Conservation (phyloP, 208 protist species). For the Acanthamoeba divionensis region DNA sequence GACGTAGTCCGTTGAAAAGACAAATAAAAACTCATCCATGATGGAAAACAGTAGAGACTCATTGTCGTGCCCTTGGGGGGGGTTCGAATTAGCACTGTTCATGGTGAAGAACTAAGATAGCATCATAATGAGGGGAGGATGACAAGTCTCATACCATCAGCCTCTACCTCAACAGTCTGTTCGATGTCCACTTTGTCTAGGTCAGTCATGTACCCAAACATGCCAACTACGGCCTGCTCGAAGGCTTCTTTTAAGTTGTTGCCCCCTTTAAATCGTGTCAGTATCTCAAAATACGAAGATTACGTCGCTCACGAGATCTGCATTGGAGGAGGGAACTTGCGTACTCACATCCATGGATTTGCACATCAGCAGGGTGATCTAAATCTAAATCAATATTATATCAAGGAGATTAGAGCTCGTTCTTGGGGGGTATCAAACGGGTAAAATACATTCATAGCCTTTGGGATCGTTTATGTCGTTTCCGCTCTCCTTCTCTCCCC, state of each 20-base stretch:
- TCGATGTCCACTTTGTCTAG: slow-evolving; percentile 15
- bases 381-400: neutral
- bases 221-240: slow-evolving; percentile 28
- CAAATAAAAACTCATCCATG: slow-evolving; percentile 49
- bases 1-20: neutral
- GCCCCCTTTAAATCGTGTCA: neutral
- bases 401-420: neutral
- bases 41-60: slow-evolving; percentile 39
- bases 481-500: slow-evolving; percentile 20
- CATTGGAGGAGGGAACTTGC: no score
- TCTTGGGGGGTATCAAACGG: neutral
- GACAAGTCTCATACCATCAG: neutral
- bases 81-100: neutral
- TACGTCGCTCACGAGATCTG: no score
- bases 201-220: slow-evolving; percentile 56
- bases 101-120: no score
- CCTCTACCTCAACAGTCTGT: slow-evolving; percentile 10
- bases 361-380: slow-evolving; percentile 49
- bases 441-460: neutral
- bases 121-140: neutral
- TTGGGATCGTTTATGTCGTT: neutral
- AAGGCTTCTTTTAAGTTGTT: slow-evolving; percentile 1
- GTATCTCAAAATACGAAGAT: no score
- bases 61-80: neutral
- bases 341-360: slow-evolving; percentile 42